Base-by-base conservation (phyloP, 2,329 filamentous ascomycete genomes). In the Aaosphaeria pasadenensis region DNA sequence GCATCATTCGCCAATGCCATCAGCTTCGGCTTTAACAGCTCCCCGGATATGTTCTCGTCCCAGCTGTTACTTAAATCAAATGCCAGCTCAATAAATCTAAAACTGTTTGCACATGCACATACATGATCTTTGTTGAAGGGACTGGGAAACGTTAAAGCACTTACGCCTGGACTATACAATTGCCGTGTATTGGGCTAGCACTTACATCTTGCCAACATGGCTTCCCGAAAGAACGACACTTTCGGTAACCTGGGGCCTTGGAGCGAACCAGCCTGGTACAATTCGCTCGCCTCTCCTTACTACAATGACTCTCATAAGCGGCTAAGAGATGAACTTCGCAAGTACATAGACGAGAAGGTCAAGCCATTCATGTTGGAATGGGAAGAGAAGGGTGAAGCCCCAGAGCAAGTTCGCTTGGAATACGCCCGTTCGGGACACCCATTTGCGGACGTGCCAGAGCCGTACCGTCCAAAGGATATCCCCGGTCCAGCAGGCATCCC, bases 221-320 rank as follows among this genome's bases (percentile, higher is more conserved):
- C 49, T 7, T 30, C 52, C 13, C 39, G 46, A 31, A 63, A 61
- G 41, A 63, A 58, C 30, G 62, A 67, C 42, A 60, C 63, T 2
- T 66, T 68, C 29, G 65, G 64, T 30, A 67, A 68, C 46, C 56
- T 65, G n/a, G 61, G 58, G 6, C 74, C 74, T 4, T 77, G 74
- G 74, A 64, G 62, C 44, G 74, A 77, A 48, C 74, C 74, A 5
- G 67, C 73, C n/a, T 76, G 73, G 72, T 72, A 67, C 53, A 69
- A 71, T 51, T 69, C 71, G 30, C 74, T 81, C 48, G 70, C 73
- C 6, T 78, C 78, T 43, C 81, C 83, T 0, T 86, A 86, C 69
- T 87, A 88, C 72, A 84, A 77, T 30, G 74, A 78, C 11, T 79
- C 79, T 2, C 85, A 88, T 60, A 76, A 77, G 31, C 70, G 67